A percentile compares a stretch with the other conserved stretches of the same genome.
phyloP scores from a whole-genome alignment of 164 flowering plant genomes.

The Magnolia changhungtana region DNA sequence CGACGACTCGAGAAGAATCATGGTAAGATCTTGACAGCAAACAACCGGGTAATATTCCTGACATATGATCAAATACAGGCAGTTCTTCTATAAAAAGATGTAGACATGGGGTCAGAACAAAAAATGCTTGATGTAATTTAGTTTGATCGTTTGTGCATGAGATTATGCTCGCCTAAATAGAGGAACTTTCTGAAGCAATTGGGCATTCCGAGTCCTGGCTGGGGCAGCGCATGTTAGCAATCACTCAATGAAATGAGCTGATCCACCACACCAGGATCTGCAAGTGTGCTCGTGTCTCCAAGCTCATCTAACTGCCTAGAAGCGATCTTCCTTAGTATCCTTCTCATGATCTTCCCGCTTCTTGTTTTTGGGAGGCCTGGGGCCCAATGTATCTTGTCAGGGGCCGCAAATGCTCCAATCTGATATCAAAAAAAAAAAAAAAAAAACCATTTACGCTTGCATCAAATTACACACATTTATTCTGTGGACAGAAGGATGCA shows the following conservation, averaged over 20 bases:
- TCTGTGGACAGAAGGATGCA: no score
- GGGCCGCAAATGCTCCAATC: constrained; percentile 99
- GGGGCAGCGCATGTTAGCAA: constrained; percentile 14
- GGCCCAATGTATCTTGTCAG: constrained; percentile 96
- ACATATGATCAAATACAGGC: no score
- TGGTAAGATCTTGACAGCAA: no score
- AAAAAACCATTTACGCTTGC: neutral
- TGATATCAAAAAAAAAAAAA: constrained; percentile 20
- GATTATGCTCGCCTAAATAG: neutral
- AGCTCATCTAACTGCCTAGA: constrained; percentile 85
- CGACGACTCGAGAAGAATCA: no score
- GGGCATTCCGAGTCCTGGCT: neutral
- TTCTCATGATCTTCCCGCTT: constrained; percentile 97
- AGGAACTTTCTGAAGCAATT: neutral
- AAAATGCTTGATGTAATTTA: neutral
- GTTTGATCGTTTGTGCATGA: neutral
- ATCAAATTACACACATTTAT: no score
- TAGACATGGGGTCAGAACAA: neutral
- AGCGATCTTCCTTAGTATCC: constrained; percentile 92
- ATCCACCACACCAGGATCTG: constrained; percentile 87
- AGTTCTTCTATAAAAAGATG: no score
- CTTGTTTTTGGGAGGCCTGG: constrained; percentile 99
- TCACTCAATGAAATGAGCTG: constrained; percentile 76
- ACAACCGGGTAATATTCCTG: no score
- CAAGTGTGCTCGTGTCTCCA: constrained; percentile 96